phyloP scores from a whole-genome alignment of 2,329 filamentous ascomycete genomes.

The Epichloe glyceriae region DNA sequence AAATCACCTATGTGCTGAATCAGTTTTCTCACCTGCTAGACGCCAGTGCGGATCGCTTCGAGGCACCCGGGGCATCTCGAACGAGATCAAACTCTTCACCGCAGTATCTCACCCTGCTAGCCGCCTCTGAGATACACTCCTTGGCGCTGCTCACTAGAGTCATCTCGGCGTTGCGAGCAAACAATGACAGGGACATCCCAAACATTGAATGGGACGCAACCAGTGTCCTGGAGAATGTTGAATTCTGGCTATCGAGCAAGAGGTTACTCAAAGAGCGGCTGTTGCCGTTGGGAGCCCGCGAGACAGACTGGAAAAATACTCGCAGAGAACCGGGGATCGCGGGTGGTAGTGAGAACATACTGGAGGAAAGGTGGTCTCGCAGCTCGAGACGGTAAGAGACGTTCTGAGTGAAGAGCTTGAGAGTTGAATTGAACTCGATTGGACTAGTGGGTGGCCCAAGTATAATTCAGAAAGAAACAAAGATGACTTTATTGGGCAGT shows the following conservation, averaged over 20 bases:
- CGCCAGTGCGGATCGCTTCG: conserved; percentile 60
- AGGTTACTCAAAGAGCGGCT: conserved; percentile 60
- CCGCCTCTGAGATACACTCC: conserved; percentile 66
- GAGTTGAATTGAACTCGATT: conserved; percentile 7
- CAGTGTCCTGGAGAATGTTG: conserved; percentile 65
- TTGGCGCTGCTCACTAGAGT: conserved; percentile 65
- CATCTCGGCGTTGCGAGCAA: conserved; percentile 50
- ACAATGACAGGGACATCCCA: conserved; percentile 59
- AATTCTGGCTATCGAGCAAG: conserved; percentile 63
- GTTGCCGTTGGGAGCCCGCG: conserved; percentile 58
- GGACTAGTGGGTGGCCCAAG: not conserved
- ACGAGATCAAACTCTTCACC: conserved; percentile 35
- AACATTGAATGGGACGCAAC: conserved; percentile 63
- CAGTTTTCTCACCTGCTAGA: conserved; percentile 71
- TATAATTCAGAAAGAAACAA: not conserved
- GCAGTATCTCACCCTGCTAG: conserved; percentile 58
- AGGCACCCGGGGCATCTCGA: conserved; percentile 42
- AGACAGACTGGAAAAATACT: conserved; percentile 47
- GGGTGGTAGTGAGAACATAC: conserved; percentile 41
- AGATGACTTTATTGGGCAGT: not conserved
- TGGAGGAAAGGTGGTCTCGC: conserved; percentile 66
- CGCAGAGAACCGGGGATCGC: conserved; percentile 23
- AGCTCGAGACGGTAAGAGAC: conserved; percentile 49
- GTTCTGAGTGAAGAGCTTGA: conserved; percentile 41
- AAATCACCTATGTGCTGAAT: conserved; percentile 78